Conservation (phyloP, 2,329 filamentous ascomycete species). For the Lasiodiplodia gonubiensis region DNA sequence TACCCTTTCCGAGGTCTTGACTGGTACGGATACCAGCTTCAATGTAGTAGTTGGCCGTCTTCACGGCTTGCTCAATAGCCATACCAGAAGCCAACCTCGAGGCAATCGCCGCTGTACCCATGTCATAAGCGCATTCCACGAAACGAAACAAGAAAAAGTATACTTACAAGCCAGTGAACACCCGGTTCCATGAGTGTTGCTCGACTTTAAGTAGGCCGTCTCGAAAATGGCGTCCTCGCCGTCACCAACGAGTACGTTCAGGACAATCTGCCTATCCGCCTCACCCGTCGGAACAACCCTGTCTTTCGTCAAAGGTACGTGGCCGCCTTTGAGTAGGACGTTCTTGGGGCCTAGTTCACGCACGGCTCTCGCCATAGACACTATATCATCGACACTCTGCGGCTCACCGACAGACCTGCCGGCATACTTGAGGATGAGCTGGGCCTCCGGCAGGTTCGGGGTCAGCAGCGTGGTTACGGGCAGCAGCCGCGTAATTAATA, state of each 20-base stretch:
- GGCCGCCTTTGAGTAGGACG: constrained; percentile 89
- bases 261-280: constrained; percentile 68
- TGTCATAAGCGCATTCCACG: not conserved
- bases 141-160: constrained; percentile 30
- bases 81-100: constrained; percentile 70
- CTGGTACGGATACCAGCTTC: constrained; percentile 73
- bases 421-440: constrained; percentile 64
- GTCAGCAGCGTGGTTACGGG: constrained; percentile 72
- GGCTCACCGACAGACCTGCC: constrained; percentile 56
- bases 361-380: constrained; percentile 69
- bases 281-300: constrained; percentile 63
- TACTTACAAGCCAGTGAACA: constrained; percentile 77
- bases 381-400: constrained; percentile 67
- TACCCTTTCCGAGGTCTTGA: constrained; percentile 66
- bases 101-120: constrained; percentile 65
- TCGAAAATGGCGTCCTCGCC: constrained; percentile 67
- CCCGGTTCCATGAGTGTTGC: constrained; percentile 91
- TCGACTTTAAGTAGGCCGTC: constrained; percentile 72
- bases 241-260: constrained; percentile 77
- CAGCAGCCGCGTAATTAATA: constrained; percentile 65
- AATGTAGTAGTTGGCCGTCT: constrained; percentile 71
- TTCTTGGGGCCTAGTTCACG: constrained; percentile 74
- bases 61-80: constrained; percentile 65
- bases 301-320: constrained; percentile 75
- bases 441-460: constrained; percentile 78